phyloP scores from a whole-genome alignment of 495 filamentous ascomycete species.

The Pyrenula aspistea region DNA sequence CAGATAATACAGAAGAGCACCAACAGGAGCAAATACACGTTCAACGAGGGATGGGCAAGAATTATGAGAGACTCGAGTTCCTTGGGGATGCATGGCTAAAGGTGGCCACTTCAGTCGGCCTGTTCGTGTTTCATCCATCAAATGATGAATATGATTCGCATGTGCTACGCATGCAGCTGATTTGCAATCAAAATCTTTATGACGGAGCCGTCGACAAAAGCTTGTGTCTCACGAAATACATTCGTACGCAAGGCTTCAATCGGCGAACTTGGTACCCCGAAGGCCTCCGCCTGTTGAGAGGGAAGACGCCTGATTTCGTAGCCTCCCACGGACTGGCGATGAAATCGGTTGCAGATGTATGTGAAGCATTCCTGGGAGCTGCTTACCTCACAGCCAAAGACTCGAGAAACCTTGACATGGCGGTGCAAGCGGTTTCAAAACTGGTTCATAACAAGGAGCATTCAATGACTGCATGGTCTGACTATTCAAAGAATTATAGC shows the following conservation, averaged over 20 bases:
- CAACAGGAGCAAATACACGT: conserved; percentile 57
- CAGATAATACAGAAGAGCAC: conserved; percentile 79
- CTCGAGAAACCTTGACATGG: conserved; percentile 57
- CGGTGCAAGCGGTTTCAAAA: conserved; percentile 69
- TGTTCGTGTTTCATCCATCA: conserved; percentile 64
- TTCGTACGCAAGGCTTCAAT: conserved; percentile 59
- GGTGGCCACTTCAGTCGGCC: conserved; percentile 81
- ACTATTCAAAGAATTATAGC: conserved; percentile 61
- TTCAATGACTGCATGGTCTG: conserved; percentile 48
- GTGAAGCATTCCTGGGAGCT: conserved; percentile 88
- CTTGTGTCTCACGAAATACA: conserved; percentile 52
- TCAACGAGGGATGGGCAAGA: conserved; percentile 85
- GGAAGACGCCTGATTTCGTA: conserved; percentile 31
- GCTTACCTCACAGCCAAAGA: conserved; percentile 55
- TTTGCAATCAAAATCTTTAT: conserved; percentile 89
- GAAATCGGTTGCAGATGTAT: conserved; percentile 95
- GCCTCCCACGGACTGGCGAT: conserved; percentile 56
- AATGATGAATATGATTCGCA: conserved; percentile 82
- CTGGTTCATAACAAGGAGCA: conserved; percentile 62
- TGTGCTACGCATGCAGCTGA: conserved; percentile 76
- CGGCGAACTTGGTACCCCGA: conserved; percentile 73
- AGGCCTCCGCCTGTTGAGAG: conserved; percentile 51
- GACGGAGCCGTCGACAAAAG: conserved; percentile 55
- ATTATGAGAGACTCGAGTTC: conserved; percentile 93
- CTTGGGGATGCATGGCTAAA: conserved; percentile 92